Base-by-base conservation (phyloP, 805 yeast species). In the Candida arabinofermentans region DNA sequence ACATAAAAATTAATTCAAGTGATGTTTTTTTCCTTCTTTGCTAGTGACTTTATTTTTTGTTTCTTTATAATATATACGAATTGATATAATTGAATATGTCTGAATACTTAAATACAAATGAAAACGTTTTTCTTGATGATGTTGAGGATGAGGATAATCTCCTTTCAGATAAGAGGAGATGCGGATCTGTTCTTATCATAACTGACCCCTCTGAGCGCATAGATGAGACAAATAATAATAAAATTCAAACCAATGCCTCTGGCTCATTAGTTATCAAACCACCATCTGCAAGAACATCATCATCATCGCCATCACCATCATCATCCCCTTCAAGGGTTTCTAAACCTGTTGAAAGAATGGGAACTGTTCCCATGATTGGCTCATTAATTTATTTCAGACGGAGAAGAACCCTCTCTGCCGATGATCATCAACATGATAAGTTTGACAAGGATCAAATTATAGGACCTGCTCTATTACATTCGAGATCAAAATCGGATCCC, bases 361-460 rank as follows among this genome's bases (percentile, higher is more conserved):
- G 63, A 3, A 40, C 61, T 1, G 39, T 53, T 9, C 64, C 64
- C 17, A 33, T 59, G 51, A 47, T 58, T 24, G 62, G 63, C 3
- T 59, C 64, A 8, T 34, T 59, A 18, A 54, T 59, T 2, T 59
- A 53, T 37, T 57, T 45, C 35, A 52, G 44, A 39, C 40, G 42
- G 18, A 49, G 51, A 44, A 39, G 39, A 22, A 26, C 43, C 3
- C 18, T 36, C 16, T 36, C 48, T 5, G 33, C 34, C 18, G 8
- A 27, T n/a, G 14, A n/a, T 27, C 16, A 27, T 27, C 30, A 27
- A 5, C 24, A 23, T 23, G 8, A 23, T 23, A 9, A 23, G 6
- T 9, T 7, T 23, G 24, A 23, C 9, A 23, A 23, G 8, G 9
- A 9, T 23, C 24, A 23, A 23, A 7, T 6, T 23, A 7, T 23